phyloP scores from a whole-genome alignment of 2,329 filamentous ascomycete species.

The Cylindrodendrum hubeiense region DNA sequence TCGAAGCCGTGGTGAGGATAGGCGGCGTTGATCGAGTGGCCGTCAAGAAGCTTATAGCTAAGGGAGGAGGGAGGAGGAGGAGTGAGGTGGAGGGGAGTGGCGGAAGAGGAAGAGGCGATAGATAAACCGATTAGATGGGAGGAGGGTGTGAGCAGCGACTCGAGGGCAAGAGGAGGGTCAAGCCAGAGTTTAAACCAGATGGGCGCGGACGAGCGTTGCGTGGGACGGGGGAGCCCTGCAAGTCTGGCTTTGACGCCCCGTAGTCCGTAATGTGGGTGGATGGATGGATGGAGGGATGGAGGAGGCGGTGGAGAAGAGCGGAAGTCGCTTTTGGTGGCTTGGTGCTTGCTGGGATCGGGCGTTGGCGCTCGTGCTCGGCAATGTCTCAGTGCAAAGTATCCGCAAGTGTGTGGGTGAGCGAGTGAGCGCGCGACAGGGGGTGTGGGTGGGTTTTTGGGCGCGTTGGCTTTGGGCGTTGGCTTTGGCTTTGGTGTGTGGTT shows the following conservation, averaged over 20 bases:
- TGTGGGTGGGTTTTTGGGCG: background rate
- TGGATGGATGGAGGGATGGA: slow-evolving; percentile 10
- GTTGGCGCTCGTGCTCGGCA: slow-evolving; percentile 12
- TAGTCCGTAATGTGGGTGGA: background rate
- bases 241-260: slow-evolving; percentile 1
- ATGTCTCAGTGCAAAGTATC: slow-evolving; percentile 6
- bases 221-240: slow-evolving; percentile 20
- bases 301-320: slow-evolving; percentile 22
- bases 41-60: background rate
- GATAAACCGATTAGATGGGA: slow-evolving; percentile 22
- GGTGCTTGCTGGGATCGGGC: slow-evolving; percentile 8
- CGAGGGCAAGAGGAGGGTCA: slow-evolving; percentile 27
- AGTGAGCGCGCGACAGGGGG: background rate
- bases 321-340: slow-evolving; percentile 24
- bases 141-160: slow-evolving; percentile 22
- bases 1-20: background rate
- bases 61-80: background rate
- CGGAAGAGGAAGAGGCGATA: slow-evolving; percentile 28
- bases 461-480: background rate
- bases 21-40: slow-evolving; percentile 1
- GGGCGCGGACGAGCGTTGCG: slow-evolving; percentile 22
- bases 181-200: slow-evolving; percentile 44
- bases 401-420: background rate
- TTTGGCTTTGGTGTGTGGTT: background rate
- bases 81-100: slow-evolving; percentile 20